Base-by-base conservation (phyloP, 2,329 filamentous ascomycete species). In the Cadophora sp. region DNA sequence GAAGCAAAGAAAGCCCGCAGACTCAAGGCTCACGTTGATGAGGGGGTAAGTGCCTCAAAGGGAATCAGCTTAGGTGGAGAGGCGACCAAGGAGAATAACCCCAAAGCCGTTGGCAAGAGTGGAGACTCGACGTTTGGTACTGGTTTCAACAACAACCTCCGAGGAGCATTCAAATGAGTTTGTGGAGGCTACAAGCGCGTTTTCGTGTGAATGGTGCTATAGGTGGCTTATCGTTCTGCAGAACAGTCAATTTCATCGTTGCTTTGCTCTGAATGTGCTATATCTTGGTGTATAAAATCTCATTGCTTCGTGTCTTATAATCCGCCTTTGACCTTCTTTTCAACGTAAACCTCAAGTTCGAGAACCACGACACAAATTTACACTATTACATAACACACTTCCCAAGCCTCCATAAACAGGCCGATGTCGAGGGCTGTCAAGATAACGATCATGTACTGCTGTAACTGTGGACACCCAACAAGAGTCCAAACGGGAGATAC, bases 381-480 rank as follows among this genome's bases (percentile, higher is more conserved):
- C 12, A 43, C 16, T 3, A 43, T 14, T 3, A 11, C 16, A 43
- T 19, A 19, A 14, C 16, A 43, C 2, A 16, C 8, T 43, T 6
- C 14, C 31, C 24, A 31, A 26, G 9, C 16, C 4, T 1, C 51
- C 14, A n/a, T 19, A 8, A 55, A 4, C 16, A 31, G 31, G 40
- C 19, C 16, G 4, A 31, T 19, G 26, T 19, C 26, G 26, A n/a
- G 16, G 2, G 14, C n/a, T 6, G 14, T n/a, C 40, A 19, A 43
- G 51, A 55, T 55, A 29, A 31, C 27, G 4, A 55, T 55, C 51
- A 55, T 55, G 51, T 31, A 55, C 26, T 55, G 27, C 26, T 29
- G 51, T 16, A 31, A 55, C 31, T 55, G 51, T 9, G 27, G 51
- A 8, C 14, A 55, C 27, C 51, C 51, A 31, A 31, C 51, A n/a